These are phyloP conservation scores for Mycena sanguinolenta DNA, from an alignment of 768 basidiomycete species.

Conservation along the genomic window DNA sequence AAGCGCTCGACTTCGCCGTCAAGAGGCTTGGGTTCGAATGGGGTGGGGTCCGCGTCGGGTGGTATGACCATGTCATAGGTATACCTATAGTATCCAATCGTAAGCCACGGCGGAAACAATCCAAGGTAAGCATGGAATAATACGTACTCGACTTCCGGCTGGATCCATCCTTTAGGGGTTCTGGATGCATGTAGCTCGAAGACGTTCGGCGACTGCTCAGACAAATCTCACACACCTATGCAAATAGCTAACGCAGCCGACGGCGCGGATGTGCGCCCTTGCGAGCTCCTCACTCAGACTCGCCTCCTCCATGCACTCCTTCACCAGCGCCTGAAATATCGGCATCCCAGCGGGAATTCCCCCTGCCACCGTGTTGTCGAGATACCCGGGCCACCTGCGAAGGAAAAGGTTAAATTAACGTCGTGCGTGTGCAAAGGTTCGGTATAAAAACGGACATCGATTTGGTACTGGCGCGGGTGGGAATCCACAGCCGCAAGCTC, in stretches of 20 bases:
- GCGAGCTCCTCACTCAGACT: slow-evolving; percentile 80
- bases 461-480: slow-evolving; percentile 87
- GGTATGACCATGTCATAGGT: slow-evolving; percentile 88
- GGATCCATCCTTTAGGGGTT: slow-evolving; percentile 81
- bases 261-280: slow-evolving; percentile 66
- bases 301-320: slow-evolving; percentile 96
- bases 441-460: slow-evolving; percentile 73
- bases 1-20: slow-evolving; percentile 98
- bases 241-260: slow-evolving; percentile 87
- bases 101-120: background rate
- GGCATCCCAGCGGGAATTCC: slow-evolving; percentile 88
- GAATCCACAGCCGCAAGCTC: slow-evolving; percentile 83
- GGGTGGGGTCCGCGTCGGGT: slow-evolving; percentile 54
- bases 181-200: slow-evolving; percentile 45
- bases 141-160: slow-evolving; percentile 86
- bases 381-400: slow-evolving; percentile 86
- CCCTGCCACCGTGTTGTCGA: slow-evolving; percentile 94
- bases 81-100: slow-evolving; percentile 62
- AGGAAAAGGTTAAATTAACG: background rate
- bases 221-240: slow-evolving; percentile 59
- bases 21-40: slow-evolving; percentile 76
- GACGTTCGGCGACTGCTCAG: background rate
- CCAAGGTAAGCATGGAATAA: background rate
- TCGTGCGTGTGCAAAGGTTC: background rate
- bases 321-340: slow-evolving; percentile 81